phyloP scores from a whole-genome alignment of 768 basidiomycete genomes.

The Hygrocybe punicea region DNA sequence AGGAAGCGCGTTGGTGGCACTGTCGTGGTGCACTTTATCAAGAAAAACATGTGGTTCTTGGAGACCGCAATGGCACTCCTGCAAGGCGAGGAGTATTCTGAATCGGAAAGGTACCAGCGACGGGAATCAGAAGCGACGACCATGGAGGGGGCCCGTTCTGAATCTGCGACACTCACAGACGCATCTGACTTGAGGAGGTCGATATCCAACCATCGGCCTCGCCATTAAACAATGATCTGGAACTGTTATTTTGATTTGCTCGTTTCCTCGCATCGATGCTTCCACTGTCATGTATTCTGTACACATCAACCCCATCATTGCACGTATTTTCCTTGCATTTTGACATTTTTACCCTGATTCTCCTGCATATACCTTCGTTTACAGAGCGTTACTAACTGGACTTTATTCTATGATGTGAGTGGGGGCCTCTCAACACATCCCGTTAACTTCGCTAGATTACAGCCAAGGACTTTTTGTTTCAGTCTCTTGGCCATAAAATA shows the following conservation, averaged over 20 bases:
- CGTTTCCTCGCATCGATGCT: not conserved
- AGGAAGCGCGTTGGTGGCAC: slow-evolving; percentile 83
- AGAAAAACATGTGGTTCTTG: slow-evolving; percentile 94
- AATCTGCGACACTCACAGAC: not conserved
- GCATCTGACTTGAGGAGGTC: not conserved
- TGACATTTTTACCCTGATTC: not conserved
- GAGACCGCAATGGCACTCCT: slow-evolving; percentile 89
- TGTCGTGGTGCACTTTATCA: slow-evolving; percentile 94
- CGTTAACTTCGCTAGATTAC: no score
- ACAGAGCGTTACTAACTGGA: not conserved
- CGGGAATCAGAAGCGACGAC: slow-evolving; percentile 22
- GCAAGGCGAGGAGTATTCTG: slow-evolving; percentile 70
- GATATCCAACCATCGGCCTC: not conserved
- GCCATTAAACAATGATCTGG: not conserved
- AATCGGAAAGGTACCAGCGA: slow-evolving; percentile 43
- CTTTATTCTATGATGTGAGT: no score
- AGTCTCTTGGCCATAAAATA: no score
- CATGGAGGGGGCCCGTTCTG: slow-evolving; percentile 2
- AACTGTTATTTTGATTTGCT: not conserved
- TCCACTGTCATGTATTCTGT: not conserved
- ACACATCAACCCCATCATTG: not conserved
- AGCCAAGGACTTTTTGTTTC: no score
- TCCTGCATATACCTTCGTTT: not conserved
- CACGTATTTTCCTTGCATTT: not conserved
- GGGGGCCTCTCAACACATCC: no score